A percentile compares a stretch with the other conserved stretches of the same genome.
Conservation (phyloP, 225 moss, liverwort and hornwort genomes). For the Thuidium tamariscinum region DNA sequence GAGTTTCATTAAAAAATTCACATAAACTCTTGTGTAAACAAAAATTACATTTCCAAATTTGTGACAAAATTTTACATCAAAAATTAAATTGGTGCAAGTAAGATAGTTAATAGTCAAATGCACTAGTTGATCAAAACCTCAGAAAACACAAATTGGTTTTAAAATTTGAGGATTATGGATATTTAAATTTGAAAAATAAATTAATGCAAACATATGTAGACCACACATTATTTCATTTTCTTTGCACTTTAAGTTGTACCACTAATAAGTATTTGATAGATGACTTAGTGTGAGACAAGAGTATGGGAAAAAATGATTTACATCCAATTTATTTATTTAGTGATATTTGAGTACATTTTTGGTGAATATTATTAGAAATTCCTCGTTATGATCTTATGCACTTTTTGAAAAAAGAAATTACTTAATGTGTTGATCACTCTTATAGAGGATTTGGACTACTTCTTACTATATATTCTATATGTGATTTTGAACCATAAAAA, state of each 20-base stretch:
- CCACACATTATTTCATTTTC: background rate
- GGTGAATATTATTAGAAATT: too few relatives aligned
- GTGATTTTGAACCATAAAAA: too few relatives aligned
- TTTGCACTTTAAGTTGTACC: background rate
- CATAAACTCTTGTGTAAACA: rapidly evolving
- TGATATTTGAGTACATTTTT: too few relatives aligned
- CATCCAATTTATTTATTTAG: too few relatives aligned
- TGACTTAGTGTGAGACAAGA: too few relatives aligned
- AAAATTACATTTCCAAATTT: background rate
- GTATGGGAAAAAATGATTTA: too few relatives aligned
- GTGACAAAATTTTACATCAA: background rate
- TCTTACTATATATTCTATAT: too few relatives aligned
- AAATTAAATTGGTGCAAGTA: background rate
- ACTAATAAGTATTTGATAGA: too few relatives aligned
- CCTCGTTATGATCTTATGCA: too few relatives aligned
- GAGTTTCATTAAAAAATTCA: background rate
- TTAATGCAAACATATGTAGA: background rate
- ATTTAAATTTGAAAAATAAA: background rate
- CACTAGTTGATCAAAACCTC: background rate
- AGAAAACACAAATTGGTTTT: background rate
- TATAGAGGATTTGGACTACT: too few relatives aligned
- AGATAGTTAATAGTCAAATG: background rate
- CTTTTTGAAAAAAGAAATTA: too few relatives aligned
- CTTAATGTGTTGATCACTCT: too few relatives aligned
- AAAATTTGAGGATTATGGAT: background rate